Conservation (phyloP, 345 rosid genomes). For the Populus pruinosa region DNA sequence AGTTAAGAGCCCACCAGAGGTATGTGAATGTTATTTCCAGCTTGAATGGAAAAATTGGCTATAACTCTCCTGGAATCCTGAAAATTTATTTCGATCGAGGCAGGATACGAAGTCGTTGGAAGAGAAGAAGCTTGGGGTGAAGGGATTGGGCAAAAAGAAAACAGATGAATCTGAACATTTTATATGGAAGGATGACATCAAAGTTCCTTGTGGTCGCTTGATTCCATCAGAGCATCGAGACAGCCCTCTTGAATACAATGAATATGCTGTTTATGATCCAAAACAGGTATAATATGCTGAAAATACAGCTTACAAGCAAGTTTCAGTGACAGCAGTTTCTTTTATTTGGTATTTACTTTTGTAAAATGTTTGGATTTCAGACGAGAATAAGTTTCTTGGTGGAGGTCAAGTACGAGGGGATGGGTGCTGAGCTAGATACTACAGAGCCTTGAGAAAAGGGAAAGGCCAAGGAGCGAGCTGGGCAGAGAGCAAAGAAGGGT, state of each 20-base stretch:
- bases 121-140: slow-evolving; percentile 63
- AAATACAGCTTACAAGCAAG: neutral
- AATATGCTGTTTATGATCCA: slow-evolving; percentile 73
- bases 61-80: neutral
- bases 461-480: neutral
- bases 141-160: slow-evolving; percentile 71
- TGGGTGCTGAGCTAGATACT: slow-evolving; percentile 28
- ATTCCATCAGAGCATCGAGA: slow-evolving; percentile 56
- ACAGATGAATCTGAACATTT: slow-evolving; percentile 66
- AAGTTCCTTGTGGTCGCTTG: slow-evolving; percentile 68
- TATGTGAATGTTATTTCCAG: neutral
- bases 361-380: slow-evolving; percentile 25
- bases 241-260: slow-evolving; percentile 73
- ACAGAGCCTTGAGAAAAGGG: slow-evolving; percentile 17
- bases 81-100: neutral
- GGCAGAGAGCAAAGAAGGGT: neutral
- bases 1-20: slow-evolving; percentile 52
- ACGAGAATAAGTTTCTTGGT: slow-evolving; percentile 66
- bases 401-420: slow-evolving; percentile 67
- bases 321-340: too few relatives aligned
- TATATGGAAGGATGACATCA: slow-evolving; percentile 56
- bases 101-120: slow-evolving; percentile 28
- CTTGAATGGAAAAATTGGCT: neutral
- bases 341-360: neutral
- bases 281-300: slow-evolving; percentile 41